A percentile compares a stretch with the other conserved stretches of the same genome.
Conservation (phyloP, 257 asterid genomes). For the Asclepias syriaca region DNA sequence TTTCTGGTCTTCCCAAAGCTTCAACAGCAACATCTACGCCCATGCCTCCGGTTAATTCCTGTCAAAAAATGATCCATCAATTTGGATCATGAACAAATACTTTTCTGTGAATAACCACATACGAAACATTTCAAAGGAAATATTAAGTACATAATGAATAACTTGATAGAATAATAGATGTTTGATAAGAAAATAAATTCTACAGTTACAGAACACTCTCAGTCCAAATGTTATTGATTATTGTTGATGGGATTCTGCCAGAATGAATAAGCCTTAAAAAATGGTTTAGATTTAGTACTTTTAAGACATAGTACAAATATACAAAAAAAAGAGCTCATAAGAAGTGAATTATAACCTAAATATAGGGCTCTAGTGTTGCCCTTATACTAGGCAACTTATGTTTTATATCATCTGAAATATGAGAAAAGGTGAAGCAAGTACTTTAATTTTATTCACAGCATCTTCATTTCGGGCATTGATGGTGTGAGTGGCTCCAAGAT, state of each 20-base stretch:
- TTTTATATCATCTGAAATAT: background rate
- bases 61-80: conserved; percentile 15
- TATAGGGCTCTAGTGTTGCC: background rate
- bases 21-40: conserved; percentile 97
- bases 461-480: conserved; percentile 75
- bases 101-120: background rate
- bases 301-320: background rate
- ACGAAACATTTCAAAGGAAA: background rate
- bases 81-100: conserved; percentile 1
- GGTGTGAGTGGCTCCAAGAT: conserved; percentile 82
- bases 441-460: conserved; percentile 65
- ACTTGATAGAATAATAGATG: background rate
- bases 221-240: background rate
- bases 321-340: background rate
- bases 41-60: conserved; percentile 91
- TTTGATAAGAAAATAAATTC: background rate
- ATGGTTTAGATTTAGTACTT: background rate
- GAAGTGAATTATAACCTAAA: background rate
- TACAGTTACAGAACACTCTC: background rate
- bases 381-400: background rate
- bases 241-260: background rate
- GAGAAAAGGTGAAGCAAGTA: conserved; percentile 18
- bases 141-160: background rate
- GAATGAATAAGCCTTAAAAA: background rate
- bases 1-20: conserved; percentile 82